phyloP scores from a whole-genome alignment of 805 yeast genomes.

The Hanseniaspora mollemarum region DNA sequence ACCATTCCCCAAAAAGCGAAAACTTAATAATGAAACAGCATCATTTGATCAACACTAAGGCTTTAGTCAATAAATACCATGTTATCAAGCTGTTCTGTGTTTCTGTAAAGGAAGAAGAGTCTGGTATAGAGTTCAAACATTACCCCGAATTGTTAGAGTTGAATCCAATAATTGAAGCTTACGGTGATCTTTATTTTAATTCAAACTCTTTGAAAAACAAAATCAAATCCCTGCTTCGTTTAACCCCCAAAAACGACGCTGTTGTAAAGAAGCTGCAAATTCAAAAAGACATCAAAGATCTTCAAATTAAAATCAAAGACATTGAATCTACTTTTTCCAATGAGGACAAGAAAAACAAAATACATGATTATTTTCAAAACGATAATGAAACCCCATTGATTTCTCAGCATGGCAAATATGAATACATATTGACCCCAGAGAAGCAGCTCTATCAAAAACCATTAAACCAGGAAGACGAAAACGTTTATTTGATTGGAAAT shows the following conservation, averaged over 20 bases:
- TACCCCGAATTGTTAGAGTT: conserved; percentile 29
- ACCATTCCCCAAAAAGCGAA: conserved; percentile 11
- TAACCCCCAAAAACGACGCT: not conserved
- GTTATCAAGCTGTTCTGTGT: conserved; percentile 5
- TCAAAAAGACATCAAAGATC: not conserved
- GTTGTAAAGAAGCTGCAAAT: not conserved
- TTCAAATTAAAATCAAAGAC: not conserved
- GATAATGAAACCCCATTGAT: not conserved
- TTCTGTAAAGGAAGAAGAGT: conserved; percentile 14
- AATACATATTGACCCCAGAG: not conserved
- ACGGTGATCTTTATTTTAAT: conserved; percentile 1
- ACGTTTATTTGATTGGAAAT: not conserved
- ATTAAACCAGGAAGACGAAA: not conserved
- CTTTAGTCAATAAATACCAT: not conserved
- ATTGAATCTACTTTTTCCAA: not conserved
- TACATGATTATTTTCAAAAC: not conserved
- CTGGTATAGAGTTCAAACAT: conserved; percentile 30
- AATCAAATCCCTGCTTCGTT: not conserved
- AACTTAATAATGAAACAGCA: not conserved
- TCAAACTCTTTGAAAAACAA: not conserved
- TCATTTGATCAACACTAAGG: not conserved
- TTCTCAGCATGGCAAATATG: conserved; percentile 9
- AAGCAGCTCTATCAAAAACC: not conserved
- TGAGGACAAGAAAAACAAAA: not conserved
- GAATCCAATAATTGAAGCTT: conserved; percentile 1